Percentiles rank a stretch among this genome's conserved stretches.
Conservation (phyloP, 345 rosid genomes). For the Melaleuca quinquenervia region DNA sequence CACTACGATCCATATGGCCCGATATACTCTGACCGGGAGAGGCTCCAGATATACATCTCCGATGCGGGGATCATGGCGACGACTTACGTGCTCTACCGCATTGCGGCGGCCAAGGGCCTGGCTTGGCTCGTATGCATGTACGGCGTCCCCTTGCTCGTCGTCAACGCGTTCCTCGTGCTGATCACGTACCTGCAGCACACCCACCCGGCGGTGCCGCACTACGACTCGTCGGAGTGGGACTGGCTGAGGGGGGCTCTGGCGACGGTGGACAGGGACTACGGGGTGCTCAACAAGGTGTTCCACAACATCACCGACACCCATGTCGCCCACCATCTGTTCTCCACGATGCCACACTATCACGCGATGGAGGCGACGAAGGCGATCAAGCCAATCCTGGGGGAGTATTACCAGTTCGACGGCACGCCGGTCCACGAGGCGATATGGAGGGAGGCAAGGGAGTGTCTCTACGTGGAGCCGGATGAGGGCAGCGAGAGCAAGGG, state of each 20-base stretch:
- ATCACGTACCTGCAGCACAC: slow-evolving; percentile 65
- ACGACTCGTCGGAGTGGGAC: slow-evolving; percentile 54
- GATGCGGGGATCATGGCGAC: slow-evolving; percentile 33
- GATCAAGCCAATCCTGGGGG: slow-evolving; percentile 43
- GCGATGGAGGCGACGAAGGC: slow-evolving; percentile 55
- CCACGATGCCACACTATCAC: slow-evolving; percentile 60
- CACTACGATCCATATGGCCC: slow-evolving; percentile 42
- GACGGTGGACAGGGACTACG: slow-evolving; percentile 50
- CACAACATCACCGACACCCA: slow-evolving; percentile 57
- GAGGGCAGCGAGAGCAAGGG: slow-evolving; percentile 22
- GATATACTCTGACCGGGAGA: slow-evolving; percentile 34
- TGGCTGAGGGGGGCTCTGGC: slow-evolving; percentile 57
- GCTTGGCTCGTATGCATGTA: slow-evolving; percentile 40
- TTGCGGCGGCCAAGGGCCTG: slow-evolving; percentile 24
- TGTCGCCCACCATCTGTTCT: slow-evolving; percentile 52
- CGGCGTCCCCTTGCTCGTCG: slow-evolving; percentile 38
- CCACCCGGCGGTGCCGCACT: slow-evolving; percentile 49
- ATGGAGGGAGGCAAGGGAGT: slow-evolving; percentile 59
- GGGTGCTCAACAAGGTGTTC: slow-evolving; percentile 44
- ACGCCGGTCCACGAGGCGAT: slow-evolving; percentile 36
- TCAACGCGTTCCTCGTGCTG: slow-evolving; percentile 37
- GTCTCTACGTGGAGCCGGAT: slow-evolving; percentile 45
- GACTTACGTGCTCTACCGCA: slow-evolving; percentile 17
- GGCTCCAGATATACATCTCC: slow-evolving; percentile 38
- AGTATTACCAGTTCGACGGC: slow-evolving; percentile 38